These are phyloP conservation scores for Beauveria bassiana DNA, from an alignment of 2,329 filamentous ascomycete genomes.

Conservation along the genomic window DNA sequence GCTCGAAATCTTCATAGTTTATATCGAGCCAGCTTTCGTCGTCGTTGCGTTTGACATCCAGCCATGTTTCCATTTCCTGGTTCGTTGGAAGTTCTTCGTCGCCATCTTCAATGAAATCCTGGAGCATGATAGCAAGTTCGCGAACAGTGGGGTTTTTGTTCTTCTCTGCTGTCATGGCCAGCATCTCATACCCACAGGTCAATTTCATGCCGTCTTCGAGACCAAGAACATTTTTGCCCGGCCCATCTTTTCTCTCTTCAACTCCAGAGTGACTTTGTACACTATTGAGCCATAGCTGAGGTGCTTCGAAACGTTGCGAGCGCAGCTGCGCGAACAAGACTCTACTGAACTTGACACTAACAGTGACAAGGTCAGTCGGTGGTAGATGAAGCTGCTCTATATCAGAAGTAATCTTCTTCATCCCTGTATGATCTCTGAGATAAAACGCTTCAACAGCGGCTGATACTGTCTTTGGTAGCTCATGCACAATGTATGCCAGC, in stretches of 20 bases:
- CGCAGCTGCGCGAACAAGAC: slow-evolving; percentile 86
- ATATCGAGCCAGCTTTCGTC: slow-evolving; percentile 91
- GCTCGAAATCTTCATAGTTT: slow-evolving; percentile 80
- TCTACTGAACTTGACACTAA: slow-evolving; percentile 77
- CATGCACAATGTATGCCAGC: slow-evolving; percentile 70
- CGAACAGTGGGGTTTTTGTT: slow-evolving; percentile 61
- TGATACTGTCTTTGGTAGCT: slow-evolving; percentile 67
- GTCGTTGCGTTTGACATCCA: slow-evolving; percentile 55
- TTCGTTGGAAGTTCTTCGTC: slow-evolving; percentile 59
- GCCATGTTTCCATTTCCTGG: slow-evolving; percentile 66
- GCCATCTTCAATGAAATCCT: slow-evolving; percentile 68
- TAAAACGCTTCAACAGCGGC: slow-evolving; percentile 89
- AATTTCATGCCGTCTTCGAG: slow-evolving; percentile 80
- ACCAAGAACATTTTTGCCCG: slow-evolving; percentile 20
- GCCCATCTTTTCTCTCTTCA: neutral
- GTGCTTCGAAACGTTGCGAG: slow-evolving; percentile 72
- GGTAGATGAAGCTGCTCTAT: slow-evolving; percentile 54
- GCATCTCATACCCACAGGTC: slow-evolving; percentile 83
- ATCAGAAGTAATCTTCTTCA: slow-evolving; percentile 59
- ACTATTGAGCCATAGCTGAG: slow-evolving; percentile 39
- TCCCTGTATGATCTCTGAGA: slow-evolving; percentile 69
- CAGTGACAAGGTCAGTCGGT: slow-evolving; percentile 69
- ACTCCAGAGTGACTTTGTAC: slow-evolving; percentile 10
- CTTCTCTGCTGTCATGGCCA: slow-evolving; percentile 60
- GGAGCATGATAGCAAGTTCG: slow-evolving; percentile 68